These are phyloP conservation scores for Cladorrhinum samala DNA, from an alignment of 495 filamentous ascomycete species.

Conservation along the genomic window DNA sequence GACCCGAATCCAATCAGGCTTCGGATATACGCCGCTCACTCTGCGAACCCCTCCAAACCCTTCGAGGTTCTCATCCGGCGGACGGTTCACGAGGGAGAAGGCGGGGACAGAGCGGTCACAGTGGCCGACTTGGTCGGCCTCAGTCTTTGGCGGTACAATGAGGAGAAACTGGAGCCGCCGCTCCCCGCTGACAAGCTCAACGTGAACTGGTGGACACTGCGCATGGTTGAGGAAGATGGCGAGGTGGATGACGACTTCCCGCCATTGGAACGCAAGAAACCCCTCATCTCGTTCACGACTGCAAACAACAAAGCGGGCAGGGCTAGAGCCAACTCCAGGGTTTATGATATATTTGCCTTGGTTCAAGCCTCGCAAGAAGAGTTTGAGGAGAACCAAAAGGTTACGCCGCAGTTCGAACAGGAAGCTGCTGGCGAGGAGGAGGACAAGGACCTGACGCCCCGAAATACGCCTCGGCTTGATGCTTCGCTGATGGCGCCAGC, in stretches of 20 bases:
- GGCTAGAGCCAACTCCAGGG: slow-evolving; percentile 67
- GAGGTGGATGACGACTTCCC: slow-evolving; percentile 97
- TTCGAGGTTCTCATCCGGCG: slow-evolving; percentile 74
- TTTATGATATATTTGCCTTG: slow-evolving; percentile 90
- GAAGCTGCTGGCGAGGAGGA: slow-evolving; percentile 44
- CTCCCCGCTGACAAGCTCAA: slow-evolving; percentile 65
- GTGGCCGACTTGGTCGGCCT: slow-evolving; percentile 89
- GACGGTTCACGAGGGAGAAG: slow-evolving; percentile 65
- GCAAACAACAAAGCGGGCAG: slow-evolving; percentile 72
- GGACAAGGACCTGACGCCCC: slow-evolving; percentile 33
- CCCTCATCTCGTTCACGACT: slow-evolving; percentile 80
- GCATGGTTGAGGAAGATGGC: slow-evolving; percentile 82
- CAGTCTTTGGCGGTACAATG: slow-evolving; percentile 77
- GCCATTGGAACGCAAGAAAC: slow-evolving; percentile 69
- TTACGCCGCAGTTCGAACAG: slow-evolving; percentile 65
- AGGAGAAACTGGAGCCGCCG: slow-evolving; percentile 69
- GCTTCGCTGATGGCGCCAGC: slow-evolving; percentile 21
- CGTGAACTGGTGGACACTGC: slow-evolving; percentile 85
- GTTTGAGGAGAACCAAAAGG: slow-evolving; percentile 67
- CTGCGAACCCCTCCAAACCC: slow-evolving; percentile 58
- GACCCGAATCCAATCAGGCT: slow-evolving; percentile 75
- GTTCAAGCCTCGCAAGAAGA: slow-evolving; percentile 73
- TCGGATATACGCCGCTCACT: slow-evolving; percentile 83
- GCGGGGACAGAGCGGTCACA: slow-evolving; percentile 58
- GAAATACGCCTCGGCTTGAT: slow-evolving; percentile 41